phyloP scores from a whole-genome alignment of 441 rosid genomes.

The Mallotus repandus region DNA sequence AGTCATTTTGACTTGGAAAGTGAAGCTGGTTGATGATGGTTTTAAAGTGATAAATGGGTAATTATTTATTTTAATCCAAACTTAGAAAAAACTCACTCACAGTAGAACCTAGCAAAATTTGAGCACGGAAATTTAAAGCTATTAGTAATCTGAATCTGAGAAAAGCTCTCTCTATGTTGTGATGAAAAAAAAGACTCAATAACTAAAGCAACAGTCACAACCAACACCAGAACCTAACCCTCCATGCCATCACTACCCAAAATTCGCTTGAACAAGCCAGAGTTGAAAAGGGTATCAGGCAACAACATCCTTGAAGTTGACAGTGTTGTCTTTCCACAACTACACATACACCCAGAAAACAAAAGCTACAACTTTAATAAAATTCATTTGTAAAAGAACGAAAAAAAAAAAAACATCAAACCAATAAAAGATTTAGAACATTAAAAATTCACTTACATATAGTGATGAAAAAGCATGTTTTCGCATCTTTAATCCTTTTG shows the following conservation, averaged over 20 bases:
- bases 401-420: neutral
- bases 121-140: too few relatives aligned
- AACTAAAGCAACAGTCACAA: too few relatives aligned
- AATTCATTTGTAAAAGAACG: too few relatives aligned
- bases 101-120: too few relatives aligned
- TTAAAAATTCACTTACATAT: conserved; percentile 29
- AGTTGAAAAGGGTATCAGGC: conserved; percentile 42
- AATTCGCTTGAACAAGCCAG: conserved; percentile 38
- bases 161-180: too few relatives aligned
- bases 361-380: neutral
- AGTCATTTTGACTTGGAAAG: too few relatives aligned
- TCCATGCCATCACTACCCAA: conserved; percentile 28
- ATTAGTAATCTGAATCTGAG: too few relatives aligned
- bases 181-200: too few relatives aligned
- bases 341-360: conserved; percentile 27
- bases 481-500: conserved; percentile 84
- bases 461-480: conserved; percentile 92
- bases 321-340: conserved; percentile 80
- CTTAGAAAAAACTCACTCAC: too few relatives aligned
- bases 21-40: too few relatives aligned
- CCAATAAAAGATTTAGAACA: neutral
- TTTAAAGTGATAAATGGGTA: too few relatives aligned
- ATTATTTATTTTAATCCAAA: too few relatives aligned
- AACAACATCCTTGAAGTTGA: conserved; percentile 87
- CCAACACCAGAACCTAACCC: conserved; percentile 37